phyloP scores from a whole-genome alignment of 148 eudicot species.

The Persicaria maculosa region DNA sequence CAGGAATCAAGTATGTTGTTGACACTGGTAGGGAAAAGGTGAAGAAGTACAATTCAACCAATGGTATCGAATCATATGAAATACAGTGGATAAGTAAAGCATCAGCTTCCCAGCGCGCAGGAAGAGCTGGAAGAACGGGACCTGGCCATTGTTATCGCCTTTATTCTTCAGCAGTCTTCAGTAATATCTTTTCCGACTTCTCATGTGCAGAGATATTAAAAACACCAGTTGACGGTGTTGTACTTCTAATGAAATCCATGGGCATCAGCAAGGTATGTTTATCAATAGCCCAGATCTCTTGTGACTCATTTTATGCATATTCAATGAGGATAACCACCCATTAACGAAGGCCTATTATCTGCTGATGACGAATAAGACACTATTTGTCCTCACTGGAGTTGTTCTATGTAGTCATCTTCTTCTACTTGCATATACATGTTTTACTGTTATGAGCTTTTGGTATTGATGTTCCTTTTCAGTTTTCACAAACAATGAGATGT shows the following conservation, averaged over 20 bases:
- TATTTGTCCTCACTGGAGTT: not conserved
- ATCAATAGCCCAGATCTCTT: not conserved
- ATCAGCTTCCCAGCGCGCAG: slow-evolving; percentile 87
- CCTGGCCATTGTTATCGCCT: slow-evolving; percentile 94
- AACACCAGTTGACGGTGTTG: slow-evolving; percentile 83
- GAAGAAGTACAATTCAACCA: slow-evolving; percentile 59
- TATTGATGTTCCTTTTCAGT: too few relatives aligned
- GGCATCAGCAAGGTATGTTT: slow-evolving; percentile 50
- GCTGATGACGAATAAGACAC: not conserved
- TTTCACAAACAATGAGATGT: too few relatives aligned
- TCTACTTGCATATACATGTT: not conserved
- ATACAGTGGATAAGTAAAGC: slow-evolving; percentile 92
- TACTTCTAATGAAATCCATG: slow-evolving; percentile 86
- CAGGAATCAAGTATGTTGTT: slow-evolving; percentile 87
- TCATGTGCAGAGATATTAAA: slow-evolving; percentile 75
- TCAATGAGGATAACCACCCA: not conserved
- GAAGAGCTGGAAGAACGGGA: slow-evolving; percentile 98
- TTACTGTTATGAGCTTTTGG: not conserved
- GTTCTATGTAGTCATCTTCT: not conserved
- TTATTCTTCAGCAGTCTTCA: slow-evolving; percentile 66
- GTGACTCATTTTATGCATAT: not conserved
- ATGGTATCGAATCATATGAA: slow-evolving; percentile 87
- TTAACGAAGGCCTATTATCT: not conserved
- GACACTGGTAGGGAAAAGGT: slow-evolving; percentile 95
- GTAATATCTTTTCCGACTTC: slow-evolving; percentile 48